These are phyloP conservation scores for Clitopilus hobsonii DNA, from an alignment of 768 basidiomycete genomes.

Conservation along the genomic window DNA sequence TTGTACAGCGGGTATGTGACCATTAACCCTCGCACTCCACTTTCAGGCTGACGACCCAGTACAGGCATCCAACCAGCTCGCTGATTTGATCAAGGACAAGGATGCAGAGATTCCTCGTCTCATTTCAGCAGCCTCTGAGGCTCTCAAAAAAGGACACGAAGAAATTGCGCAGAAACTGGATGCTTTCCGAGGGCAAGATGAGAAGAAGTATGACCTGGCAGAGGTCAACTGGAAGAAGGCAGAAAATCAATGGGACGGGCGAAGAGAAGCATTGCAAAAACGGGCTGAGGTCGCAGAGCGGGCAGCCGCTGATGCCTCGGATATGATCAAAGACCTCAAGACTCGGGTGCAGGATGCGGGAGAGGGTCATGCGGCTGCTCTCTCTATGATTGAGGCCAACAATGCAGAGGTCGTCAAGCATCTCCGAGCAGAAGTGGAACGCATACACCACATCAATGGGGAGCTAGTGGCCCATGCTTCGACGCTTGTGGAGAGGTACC, in stretches of 20 bases:
- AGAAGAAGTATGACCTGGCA: not conserved
- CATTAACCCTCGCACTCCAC: too few relatives aligned
- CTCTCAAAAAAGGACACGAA: slow-evolving; percentile 17
- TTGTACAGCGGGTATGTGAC: not conserved
- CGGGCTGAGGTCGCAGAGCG: slow-evolving; percentile 14
- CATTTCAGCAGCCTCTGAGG: not conserved
- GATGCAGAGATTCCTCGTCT: not conserved
- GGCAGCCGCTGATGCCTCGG: slow-evolving; percentile 3
- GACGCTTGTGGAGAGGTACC: slow-evolving; percentile 35
- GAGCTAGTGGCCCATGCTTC: slow-evolving; percentile 19
- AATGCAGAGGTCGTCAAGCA: slow-evolving; percentile 6
- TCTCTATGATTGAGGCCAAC: slow-evolving; percentile 1
- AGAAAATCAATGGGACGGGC: not conserved
- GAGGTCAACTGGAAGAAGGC: not conserved
- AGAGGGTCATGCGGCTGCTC: slow-evolving; percentile 7
- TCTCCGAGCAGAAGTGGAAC: slow-evolving; percentile 11
- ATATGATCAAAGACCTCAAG: slow-evolving; percentile 8
- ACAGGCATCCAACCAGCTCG: too few relatives aligned
- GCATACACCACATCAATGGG: slow-evolving; percentile 18
- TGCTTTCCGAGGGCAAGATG: not conserved
- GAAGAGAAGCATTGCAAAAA: slow-evolving; percentile 14
- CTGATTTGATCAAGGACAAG: not conserved
- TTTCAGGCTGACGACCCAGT: too few relatives aligned
- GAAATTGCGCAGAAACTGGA: slow-evolving; percentile 18
- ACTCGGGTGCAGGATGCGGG: slow-evolving; percentile 6